Conservation (phyloP, 495 filamentous ascomycete species). For the Lophium mytilinum region DNA sequence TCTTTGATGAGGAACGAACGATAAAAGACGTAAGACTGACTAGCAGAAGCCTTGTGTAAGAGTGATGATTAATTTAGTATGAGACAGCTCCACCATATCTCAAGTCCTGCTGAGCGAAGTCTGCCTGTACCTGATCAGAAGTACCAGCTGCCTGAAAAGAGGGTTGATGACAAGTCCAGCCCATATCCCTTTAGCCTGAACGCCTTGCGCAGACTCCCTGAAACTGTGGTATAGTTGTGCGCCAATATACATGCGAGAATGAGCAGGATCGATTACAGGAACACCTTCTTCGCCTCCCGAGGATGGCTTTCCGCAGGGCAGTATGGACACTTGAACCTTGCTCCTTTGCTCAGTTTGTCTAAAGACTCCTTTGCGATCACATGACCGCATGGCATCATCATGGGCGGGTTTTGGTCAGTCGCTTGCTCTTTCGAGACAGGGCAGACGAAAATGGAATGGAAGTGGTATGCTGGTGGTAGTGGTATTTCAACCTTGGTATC, state of each 20-base stretch:
- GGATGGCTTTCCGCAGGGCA: constrained; percentile 77
- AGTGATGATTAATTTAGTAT: not conserved
- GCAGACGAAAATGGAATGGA: constrained; percentile 96
- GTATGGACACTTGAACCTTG: constrained; percentile 89
- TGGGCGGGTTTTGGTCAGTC: constrained; percentile 86
- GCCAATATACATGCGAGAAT: not conserved
- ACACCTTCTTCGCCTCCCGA: constrained; percentile 69
- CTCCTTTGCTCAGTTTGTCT: constrained; percentile 65
- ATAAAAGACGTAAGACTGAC: no score
- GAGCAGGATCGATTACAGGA: constrained; percentile 31
- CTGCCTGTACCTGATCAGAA: not conserved
- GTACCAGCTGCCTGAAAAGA: not conserved
- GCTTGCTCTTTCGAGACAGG: constrained; percentile 94
- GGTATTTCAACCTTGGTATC: constrained; percentile 68
- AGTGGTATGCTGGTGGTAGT: constrained; percentile 75
- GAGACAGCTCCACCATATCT: not conserved
- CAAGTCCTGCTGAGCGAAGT: not conserved
- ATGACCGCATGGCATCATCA: constrained; percentile 97
- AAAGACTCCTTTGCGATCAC: constrained; percentile 83
- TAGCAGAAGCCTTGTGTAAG: not conserved
- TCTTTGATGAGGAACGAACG: no score
- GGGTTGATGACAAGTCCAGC: not conserved
- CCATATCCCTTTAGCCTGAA: not conserved
- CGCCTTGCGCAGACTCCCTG: not conserved
- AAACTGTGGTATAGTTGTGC: not conserved